Percentiles rank a stretch among this genome's conserved stretches.
phyloP scores from a whole-genome alignment of 1,284 basidiomycete genomes.

The Leccinum fallax region DNA sequence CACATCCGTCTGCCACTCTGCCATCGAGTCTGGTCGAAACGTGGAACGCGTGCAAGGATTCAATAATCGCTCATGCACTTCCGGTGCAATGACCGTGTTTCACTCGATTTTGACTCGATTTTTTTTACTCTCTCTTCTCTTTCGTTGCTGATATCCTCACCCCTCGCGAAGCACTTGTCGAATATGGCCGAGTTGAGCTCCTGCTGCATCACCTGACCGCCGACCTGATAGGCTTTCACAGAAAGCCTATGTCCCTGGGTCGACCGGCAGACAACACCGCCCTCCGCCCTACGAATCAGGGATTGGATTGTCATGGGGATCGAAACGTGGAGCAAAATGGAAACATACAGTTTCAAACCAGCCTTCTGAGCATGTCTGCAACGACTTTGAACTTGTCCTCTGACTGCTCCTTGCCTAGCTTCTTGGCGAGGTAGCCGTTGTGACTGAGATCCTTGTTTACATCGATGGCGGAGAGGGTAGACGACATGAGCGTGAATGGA shows the following conservation, averaged over 20 bases:
- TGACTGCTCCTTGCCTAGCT: conserved; percentile 62
- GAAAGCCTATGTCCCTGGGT: conserved; percentile 73
- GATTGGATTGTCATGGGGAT: background rate
- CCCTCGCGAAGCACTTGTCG: conserved; percentile 65
- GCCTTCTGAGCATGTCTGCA: conserved; percentile 51
- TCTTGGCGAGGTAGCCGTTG: conserved; percentile 41
- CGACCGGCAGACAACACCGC: conserved; percentile 66
- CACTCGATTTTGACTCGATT: background rate
- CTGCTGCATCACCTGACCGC: conserved; percentile 65
- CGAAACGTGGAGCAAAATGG: background rate
- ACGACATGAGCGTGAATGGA: conserved; percentile 66
- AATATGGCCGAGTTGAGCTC: conserved; percentile 63
- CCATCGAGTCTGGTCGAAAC: conserved; percentile 9
- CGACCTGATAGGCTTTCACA: conserved; percentile 67
- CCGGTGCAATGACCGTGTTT: conserved; percentile 25
- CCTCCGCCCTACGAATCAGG: conserved; percentile 45
- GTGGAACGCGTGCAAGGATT: conserved; percentile 28
- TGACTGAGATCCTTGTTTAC: conserved; percentile 43
- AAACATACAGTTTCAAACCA: conserved; percentile 67
- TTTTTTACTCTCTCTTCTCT: background rate
- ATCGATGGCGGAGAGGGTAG: conserved; percentile 22
- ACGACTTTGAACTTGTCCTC: conserved; percentile 50
- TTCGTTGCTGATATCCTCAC: conserved; percentile 62
- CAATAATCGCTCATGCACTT: conserved; percentile 20
- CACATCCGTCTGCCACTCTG: conserved; percentile 10